Evolutionary conservation across 2,329 filamentous ascomycete species (phyloP), one percentile per base, ranked within the genome.

Genomic region (Hypoxylon sp.): DNA sequence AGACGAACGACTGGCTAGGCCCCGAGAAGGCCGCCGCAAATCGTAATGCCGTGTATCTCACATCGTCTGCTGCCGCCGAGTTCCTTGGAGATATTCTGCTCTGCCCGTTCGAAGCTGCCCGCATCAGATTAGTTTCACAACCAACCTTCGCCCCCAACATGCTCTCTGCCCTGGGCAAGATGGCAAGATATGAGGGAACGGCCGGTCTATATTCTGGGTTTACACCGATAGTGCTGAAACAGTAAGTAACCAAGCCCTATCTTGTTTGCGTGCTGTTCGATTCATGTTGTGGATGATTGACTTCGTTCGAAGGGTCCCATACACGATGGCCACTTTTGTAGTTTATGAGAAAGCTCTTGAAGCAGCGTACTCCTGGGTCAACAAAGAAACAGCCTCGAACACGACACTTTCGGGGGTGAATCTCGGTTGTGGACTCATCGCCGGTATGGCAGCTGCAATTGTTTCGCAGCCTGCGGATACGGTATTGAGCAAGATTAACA

Each of bases 401-500:
- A 47, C 46, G 31, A 53, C 47, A 1, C 59, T 71, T 35, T 74
- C 74, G 17, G 71, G 68, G 6, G 70, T 76, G 24, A 75, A 76
- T 51, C 65, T 76, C 5, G 73, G 71, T 14, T 71, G 70, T 44
- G 74, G 74, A 13, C 70, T 76, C 5, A 51, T 75, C 33, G 74
- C 74, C 19, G 74, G 73, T 50, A 72, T 76, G 65, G 73, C 74
- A 4, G 74, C 73, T 31, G 72, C 74, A 6, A 63, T 76, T 42
- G 73, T 76, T 24, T 75, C 74, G 5, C 74, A 76, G 51, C 74
- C 74, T 24, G 74, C 74, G 24, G 74, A 76, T 63, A 76, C 74
- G 14, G 69, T 76, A 35, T 67, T 76, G 52, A 72, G 68, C 19
- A 75, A 75, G 65, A 76, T 76, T 63, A 76, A 76, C 61, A 75